Base-by-base conservation (phyloP, 805 yeast species). In the Clavispora fructus region DNA sequence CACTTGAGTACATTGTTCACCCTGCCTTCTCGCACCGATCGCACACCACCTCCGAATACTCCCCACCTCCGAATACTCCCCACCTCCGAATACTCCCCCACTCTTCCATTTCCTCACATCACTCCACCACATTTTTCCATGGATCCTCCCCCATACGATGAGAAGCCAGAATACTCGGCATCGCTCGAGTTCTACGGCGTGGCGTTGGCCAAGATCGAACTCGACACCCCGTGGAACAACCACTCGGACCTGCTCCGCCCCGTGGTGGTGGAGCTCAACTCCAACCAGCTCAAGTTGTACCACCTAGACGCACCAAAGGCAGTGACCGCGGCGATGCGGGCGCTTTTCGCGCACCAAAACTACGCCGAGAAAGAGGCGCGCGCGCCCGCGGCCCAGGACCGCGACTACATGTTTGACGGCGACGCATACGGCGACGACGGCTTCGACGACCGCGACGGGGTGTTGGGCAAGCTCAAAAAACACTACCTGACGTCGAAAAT, bases 271-370 rank as follows among this genome's bases (percentile, higher is more conserved):
- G 74, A 70, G 50, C 51, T 71, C 31, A 69, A 69, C 51, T 63
- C 71, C 35, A 71, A 72, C 16, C 74, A 71, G 48, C 57, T 71
- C 29, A 61, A 61, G 29, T 42, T 71, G 6, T 63, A 67, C 48
- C 57, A 56, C 33, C 49, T 71, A 16, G 49, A 52, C 10, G 55
- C 60, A 9, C 60, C 59, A 9, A 59, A 54, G 25, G 46, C 51
- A 29, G 49, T 62, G 12, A 39, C 44, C 6, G 51, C 58, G n/a
- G 43, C 63, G 8, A 52, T 71, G n/a, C 46, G 62, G 39, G 59
- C 63, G 27, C 56, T 71, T n/a, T 71, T 58, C 57, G 55, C 53
- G 38, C 58, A 60, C 41, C 57, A 55, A 16, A 69, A 69, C 49
- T 56, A 52, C 29, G 50, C 58, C 32, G 51, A 56, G 25, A 17